Conservation (phyloP, 257 asterid genomes). For the Capsicum rhomboideum region DNA sequence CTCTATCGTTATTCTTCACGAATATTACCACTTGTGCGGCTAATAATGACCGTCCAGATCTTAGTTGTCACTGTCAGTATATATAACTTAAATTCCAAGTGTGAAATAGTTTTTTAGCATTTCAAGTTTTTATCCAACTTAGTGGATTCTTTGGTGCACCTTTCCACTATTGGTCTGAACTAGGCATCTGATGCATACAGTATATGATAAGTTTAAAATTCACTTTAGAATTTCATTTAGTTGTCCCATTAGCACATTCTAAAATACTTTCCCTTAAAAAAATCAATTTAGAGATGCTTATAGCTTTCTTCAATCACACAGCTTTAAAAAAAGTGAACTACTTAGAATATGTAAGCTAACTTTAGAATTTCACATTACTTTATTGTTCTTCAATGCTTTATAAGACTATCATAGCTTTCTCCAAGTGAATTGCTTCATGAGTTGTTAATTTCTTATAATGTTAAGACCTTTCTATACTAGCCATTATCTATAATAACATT, state of each 20-base stretch:
- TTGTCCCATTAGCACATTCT: not conserved
- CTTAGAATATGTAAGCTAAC: not conserved
- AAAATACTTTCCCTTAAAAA: not conserved
- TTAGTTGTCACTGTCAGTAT: too few relatives aligned
- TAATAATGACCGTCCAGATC: too few relatives aligned
- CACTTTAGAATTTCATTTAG: not conserved
- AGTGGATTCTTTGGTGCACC: not conserved
- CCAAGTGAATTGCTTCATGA: not conserved
- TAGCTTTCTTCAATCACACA: not conserved
- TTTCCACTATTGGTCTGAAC: not conserved
- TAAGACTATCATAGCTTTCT: not conserved
- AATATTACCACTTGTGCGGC: not conserved
- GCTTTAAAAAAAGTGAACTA: not conserved
- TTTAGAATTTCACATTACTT: not conserved
- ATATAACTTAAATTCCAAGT: not conserved
- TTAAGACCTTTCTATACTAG: too few relatives aligned
- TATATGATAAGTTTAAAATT: not conserved
- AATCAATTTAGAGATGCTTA: not conserved
- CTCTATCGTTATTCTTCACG: not conserved
- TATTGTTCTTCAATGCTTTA: not conserved
- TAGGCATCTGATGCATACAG: not conserved
- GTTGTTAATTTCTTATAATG: not conserved
- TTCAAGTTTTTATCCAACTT: not conserved
- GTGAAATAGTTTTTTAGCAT: not conserved
- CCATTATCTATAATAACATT: not conserved